Evolutionary conservation across 352 stramenopile species (phyloP), one percentile per base, ranked within the genome.

Genomic region (Pythium sukuiense): DNA sequence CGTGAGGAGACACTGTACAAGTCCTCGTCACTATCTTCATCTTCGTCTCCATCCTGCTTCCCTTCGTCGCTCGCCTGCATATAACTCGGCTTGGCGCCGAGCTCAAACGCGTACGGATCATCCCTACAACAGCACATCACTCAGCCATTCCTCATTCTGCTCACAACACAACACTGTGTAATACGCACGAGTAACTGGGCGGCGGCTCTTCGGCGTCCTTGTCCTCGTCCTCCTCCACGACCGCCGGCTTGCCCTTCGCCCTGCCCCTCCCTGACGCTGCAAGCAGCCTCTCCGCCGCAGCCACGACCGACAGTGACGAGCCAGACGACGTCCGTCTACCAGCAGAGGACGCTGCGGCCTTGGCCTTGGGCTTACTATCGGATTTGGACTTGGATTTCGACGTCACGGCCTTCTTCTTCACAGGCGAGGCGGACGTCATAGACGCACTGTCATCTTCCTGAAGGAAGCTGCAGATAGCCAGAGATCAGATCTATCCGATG

Each of bases 21-120:
- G 13, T 50, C 43, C n/a, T 50, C n/a, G 5, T 59, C 33, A 33
- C 46, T 13, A 16, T 58, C 43, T 29, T 65, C 55, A 48, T 67
- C 55, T 24, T 71, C 48, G n/a, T 2, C 55, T 41, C 20, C 41
- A 12, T 50, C 37, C 6, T 65, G 64, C 0, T 79, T 61, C 1
- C 78, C 57, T 5, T 81, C 61, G 9, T 79, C 65, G 43, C 69
- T 59, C n/a, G 48, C 63, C 7, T 48, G 27, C 2, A 61, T 52
- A 59, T 79, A 67, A 29, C 74, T 72, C 6, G 76, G 67, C 13
- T 72, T 58, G 2, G 58, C 39, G 48, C 68, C 76, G 53, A 94
- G 76, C 26, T 92, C 82, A 71, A 92, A 94, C 16, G 76, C 76
- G 48, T 92, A 94, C 32, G 86, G 86, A 67, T 94, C 86, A 43